Percentiles rank a stretch among this genome's conserved stretches.
These are phyloP conservation scores for Aspergillus versicolor DNA, from an alignment of 2,329 filamentous ascomycete genomes.

Conservation along the genomic window DNA sequence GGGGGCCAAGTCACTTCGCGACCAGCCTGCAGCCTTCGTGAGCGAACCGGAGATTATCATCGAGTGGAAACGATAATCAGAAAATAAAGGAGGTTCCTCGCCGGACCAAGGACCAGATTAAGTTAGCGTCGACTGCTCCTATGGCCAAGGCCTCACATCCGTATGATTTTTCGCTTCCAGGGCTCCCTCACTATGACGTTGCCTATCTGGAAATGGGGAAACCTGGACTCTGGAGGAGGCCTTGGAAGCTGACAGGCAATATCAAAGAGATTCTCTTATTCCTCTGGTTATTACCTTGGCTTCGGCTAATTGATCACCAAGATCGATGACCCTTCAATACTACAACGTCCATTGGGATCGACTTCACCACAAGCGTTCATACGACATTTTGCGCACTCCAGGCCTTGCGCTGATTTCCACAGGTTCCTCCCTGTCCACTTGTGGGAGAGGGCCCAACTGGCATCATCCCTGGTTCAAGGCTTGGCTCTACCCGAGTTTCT, in stretches of 20 bases:
- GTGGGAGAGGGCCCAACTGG: background rate
- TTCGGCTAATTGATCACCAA: background rate
- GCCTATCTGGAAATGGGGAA: background rate
- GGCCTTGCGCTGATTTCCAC: slow-evolving; percentile 4
- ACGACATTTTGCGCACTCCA: background rate
- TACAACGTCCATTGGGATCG: slow-evolving; percentile 19
- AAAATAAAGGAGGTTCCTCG: slow-evolving; percentile 9
- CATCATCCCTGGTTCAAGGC: slow-evolving; percentile 11
- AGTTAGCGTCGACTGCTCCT: slow-evolving; percentile 5
- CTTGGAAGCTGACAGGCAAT: background rate
- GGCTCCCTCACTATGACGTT: slow-evolving; percentile 3
- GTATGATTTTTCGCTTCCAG: slow-evolving; percentile 3
- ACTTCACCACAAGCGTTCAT: slow-evolving; percentile 12
- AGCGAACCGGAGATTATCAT: slow-evolving; percentile 28
- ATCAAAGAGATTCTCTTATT: background rate
- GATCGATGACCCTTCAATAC: slow-evolving; percentile 8
- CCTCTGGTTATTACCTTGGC: background rate
- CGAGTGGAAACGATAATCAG: slow-evolving; percentile 16
- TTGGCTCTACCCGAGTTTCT: slow-evolving; percentile 16
- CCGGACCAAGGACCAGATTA: slow-evolving; percentile 6
- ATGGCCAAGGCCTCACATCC: slow-evolving; percentile 4
- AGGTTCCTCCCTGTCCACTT: background rate
- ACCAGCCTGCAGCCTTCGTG: slow-evolving; percentile 16
- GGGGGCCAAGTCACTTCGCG: slow-evolving; percentile 19
- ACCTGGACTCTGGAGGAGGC: too few relatives aligned